phyloP scores from a whole-genome alignment of 345 rosid species.

The Euclidium syriacum region DNA sequence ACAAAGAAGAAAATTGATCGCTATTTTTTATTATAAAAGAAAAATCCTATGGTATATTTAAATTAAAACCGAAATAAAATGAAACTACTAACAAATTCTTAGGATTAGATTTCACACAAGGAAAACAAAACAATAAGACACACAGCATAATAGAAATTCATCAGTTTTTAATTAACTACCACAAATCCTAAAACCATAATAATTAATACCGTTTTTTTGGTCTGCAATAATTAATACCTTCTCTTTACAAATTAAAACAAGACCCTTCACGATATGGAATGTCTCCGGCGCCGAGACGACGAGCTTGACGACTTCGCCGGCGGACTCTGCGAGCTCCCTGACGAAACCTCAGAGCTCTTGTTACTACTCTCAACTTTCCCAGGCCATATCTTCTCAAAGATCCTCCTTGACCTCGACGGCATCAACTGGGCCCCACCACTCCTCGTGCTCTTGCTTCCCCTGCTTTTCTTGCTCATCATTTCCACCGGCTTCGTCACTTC shows the following conservation, averaged over 20 bases:
- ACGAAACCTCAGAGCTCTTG: conserved; percentile 73
- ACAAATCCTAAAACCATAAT: conserved; percentile 12
- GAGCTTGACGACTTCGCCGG: conserved; percentile 67
- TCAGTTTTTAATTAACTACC: conserved; percentile 7
- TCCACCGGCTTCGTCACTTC: conserved; percentile 42
- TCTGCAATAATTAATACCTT: no score
- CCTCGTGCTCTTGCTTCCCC: conserved; percentile 54
- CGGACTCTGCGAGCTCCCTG: conserved; percentile 86
- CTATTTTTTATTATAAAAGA: no score
- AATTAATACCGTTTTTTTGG: no score
- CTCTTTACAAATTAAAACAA: conserved; percentile 20
- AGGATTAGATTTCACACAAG: conserved; percentile 7
- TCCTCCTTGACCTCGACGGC: conserved; percentile 86
- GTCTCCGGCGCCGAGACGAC: conserved; percentile 64
- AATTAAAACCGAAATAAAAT: no score
- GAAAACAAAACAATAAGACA: neutral
- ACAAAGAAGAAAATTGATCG: no score
- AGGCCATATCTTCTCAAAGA: conserved; percentile 74
- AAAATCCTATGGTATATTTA: no score
- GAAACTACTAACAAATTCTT: conserved; percentile 4
- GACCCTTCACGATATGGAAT: conserved; percentile 53
- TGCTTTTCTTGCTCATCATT: conserved; percentile 45
- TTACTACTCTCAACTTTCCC: conserved; percentile 49
- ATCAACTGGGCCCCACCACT: conserved; percentile 59
- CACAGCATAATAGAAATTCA: conserved; percentile 14